phyloP scores from a whole-genome alignment of 768 basidiomycete species.

The Dentipellis sp. region DNA sequence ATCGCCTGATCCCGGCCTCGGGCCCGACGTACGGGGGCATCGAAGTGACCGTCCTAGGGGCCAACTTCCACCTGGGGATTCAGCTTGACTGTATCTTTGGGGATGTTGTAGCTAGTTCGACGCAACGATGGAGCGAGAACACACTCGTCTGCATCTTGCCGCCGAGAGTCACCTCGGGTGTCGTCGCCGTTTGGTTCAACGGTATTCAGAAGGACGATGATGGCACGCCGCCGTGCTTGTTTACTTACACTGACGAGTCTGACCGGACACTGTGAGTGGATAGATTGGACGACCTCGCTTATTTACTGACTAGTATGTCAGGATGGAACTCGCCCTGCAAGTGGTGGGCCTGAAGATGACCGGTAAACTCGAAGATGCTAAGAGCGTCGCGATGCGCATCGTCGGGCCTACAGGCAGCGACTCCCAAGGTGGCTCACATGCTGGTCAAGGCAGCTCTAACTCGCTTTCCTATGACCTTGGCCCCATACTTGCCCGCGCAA shows the following conservation, averaged over 20 bases:
- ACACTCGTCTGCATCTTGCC: constrained; percentile 89
- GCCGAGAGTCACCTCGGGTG: constrained; percentile 69
- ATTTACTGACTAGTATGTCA: constrained; percentile 22
- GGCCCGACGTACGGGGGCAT: constrained; percentile 90
- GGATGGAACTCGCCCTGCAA: constrained; percentile 93
- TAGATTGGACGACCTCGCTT: constrained; percentile 1
- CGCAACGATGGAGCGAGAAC: constrained; percentile 87
- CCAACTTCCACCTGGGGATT: constrained; percentile 74
- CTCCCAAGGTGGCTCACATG: constrained; percentile 20
- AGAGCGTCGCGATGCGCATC: constrained; percentile 89
- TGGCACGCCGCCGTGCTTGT: constrained; percentile 48
- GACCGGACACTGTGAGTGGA: constrained; percentile 75
- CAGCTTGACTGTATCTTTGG: constrained; percentile 81
- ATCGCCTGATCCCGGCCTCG: constrained; percentile 73
- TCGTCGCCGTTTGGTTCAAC: constrained; percentile 86
- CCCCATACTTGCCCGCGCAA: constrained; percentile 46
- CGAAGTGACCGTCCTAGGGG: constrained; percentile 88
- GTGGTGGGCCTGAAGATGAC: constrained; percentile 97
- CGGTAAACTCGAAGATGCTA: constrained; percentile 87
- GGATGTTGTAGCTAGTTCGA: constrained; percentile 69
- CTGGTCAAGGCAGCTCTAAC: constrained; percentile 30
- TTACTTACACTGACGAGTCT: constrained; percentile 87
- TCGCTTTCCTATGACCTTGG: constrained; percentile 42
- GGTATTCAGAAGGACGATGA: constrained; percentile 59
- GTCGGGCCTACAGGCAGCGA: constrained; percentile 66